These are phyloP conservation scores for Penicillium malachiteum DNA, from an alignment of 495 filamentous ascomycete species.

Conservation along the genomic window DNA sequence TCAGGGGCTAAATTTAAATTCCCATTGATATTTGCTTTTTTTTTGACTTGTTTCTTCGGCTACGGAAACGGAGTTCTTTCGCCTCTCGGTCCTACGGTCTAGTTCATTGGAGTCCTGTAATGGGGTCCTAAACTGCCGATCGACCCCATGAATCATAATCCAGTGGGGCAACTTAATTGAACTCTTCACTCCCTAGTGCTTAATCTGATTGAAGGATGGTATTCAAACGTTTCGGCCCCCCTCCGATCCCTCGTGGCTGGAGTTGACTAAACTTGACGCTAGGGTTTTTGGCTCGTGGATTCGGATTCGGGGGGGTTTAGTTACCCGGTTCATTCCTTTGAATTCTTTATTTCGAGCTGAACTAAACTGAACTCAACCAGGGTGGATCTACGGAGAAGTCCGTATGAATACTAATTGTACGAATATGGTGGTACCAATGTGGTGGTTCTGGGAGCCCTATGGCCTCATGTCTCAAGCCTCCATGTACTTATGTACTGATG, in stretches of 20 bases:
- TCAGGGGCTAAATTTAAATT: too few relatives aligned
- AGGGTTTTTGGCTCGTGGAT: neutral
- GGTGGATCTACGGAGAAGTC: too few relatives aligned
- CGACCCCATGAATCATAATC: conserved; percentile 5
- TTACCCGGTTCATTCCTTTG: too few relatives aligned
- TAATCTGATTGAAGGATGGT: conserved; percentile 8
- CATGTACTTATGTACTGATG: too few relatives aligned
- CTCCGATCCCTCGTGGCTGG: conserved; percentile 3
- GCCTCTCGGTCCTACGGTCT: too few relatives aligned
- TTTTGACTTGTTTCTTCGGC: neutral
- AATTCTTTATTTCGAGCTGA: too few relatives aligned
- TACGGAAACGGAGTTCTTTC: neutral
- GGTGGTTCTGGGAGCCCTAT: too few relatives aligned
- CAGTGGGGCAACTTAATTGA: conserved; percentile 16
- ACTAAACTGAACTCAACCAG: too few relatives aligned
- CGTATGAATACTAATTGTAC: too few relatives aligned
- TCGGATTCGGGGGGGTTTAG: too few relatives aligned
- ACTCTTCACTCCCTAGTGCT: conserved; percentile 1
- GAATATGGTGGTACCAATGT: too few relatives aligned
- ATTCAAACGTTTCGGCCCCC: conserved; percentile 7
- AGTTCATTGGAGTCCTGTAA: neutral
- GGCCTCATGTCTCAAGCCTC: too few relatives aligned
- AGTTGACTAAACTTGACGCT: neutral
- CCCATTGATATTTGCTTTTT: neutral
- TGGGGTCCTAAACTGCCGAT: neutral